Conservation (phyloP, 1,139 yeast species). For the Pichia norvegensis region DNA sequence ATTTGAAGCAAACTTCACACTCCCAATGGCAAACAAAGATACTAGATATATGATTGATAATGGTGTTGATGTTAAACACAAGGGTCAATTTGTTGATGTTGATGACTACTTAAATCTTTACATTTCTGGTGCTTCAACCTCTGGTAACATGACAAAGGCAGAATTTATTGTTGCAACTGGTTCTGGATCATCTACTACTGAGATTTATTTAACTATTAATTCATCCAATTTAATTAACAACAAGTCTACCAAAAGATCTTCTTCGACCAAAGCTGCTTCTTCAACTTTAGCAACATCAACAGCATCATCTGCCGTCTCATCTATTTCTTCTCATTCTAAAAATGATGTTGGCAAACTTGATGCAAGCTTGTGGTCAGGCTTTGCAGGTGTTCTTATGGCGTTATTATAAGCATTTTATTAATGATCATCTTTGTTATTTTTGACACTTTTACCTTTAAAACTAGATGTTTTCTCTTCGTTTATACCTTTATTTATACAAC, state of each 20-base stretch:
- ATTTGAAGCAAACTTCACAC: conserved; percentile 37
- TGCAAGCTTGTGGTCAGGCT: conserved; percentile 4
- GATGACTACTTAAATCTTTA: conserved; percentile 14
- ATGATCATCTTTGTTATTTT: too few relatives aligned
- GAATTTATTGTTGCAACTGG: conserved; percentile 51
- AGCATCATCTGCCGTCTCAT: conserved; percentile 22
- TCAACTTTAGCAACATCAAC: conserved; percentile 19
- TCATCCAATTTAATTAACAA: conserved; percentile 34
- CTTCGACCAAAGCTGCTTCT: not conserved
- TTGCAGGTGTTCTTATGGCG: conserved; percentile 12
- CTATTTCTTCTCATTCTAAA: conserved; percentile 15
- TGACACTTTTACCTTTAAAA: too few relatives aligned
- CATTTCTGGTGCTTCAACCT: conserved; percentile 11
- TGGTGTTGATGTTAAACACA: conserved; percentile 45
- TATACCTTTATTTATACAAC: not conserved
- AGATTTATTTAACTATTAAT: conserved; percentile 14
- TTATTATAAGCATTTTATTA: conserved; percentile 3
- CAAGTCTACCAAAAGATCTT: conserved; percentile 14
- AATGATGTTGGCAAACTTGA: conserved; percentile 14
- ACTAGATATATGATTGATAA: conserved; percentile 36
- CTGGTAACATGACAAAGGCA: conserved; percentile 14
- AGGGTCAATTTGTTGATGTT: conserved; percentile 41
- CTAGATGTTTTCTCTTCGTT: not conserved
- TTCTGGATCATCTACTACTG: conserved; percentile 14
- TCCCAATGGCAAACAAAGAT: conserved; percentile 40